These are phyloP conservation scores for Letharia lupina DNA, from an alignment of 495 filamentous ascomycete genomes.

Conservation along the genomic window DNA sequence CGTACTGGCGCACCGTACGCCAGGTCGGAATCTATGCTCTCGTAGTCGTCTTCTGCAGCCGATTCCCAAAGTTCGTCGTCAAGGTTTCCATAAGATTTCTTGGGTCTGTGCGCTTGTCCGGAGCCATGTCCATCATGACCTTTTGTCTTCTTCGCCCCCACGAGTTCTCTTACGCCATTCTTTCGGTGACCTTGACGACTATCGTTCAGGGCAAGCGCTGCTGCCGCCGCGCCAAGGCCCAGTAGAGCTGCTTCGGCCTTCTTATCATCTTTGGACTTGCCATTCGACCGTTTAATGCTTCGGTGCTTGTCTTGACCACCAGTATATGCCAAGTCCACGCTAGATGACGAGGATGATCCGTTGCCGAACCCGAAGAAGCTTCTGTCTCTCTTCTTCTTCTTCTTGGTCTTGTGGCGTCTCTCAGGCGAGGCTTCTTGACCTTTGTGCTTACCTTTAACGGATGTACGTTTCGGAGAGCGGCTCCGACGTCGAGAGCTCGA, in stretches of 20 bases:
- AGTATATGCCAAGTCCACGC: conserved; percentile 46
- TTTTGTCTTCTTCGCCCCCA: conserved; percentile 36
- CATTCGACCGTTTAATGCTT: conserved; percentile 30
- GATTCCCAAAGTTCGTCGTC: conserved; percentile 57
- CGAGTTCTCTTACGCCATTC: conserved; percentile 26
- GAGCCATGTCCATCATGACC: conserved; percentile 8
- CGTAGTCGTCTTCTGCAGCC: conserved; percentile 43
- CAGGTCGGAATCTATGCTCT: conserved; percentile 45
- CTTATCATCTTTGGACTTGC: conserved; percentile 32
- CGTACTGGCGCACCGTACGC: conserved; percentile 44
- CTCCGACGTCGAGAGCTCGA: conserved; percentile 29
- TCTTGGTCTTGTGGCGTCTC: conserved; percentile 26
- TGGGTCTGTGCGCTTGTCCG: conserved; percentile 19
- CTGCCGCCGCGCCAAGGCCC: conserved; percentile 50
- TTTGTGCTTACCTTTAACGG: conserved; percentile 18
- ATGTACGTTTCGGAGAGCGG: conserved; percentile 27
- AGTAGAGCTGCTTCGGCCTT: conserved; percentile 48
- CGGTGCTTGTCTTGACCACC: conserved; percentile 32
- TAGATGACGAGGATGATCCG: conserved; percentile 52
- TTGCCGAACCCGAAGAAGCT: conserved; percentile 56
- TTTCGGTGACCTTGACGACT: conserved; percentile 34
- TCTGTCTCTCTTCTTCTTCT: conserved; percentile 33
- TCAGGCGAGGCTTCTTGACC: conserved; percentile 21
- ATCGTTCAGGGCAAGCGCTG: conserved; percentile 42
- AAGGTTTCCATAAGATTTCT: conserved; percentile 28